Base-by-base conservation (phyloP, 1,284 basidiomycete genomes). In the Heterobasidion annosum region DNA sequence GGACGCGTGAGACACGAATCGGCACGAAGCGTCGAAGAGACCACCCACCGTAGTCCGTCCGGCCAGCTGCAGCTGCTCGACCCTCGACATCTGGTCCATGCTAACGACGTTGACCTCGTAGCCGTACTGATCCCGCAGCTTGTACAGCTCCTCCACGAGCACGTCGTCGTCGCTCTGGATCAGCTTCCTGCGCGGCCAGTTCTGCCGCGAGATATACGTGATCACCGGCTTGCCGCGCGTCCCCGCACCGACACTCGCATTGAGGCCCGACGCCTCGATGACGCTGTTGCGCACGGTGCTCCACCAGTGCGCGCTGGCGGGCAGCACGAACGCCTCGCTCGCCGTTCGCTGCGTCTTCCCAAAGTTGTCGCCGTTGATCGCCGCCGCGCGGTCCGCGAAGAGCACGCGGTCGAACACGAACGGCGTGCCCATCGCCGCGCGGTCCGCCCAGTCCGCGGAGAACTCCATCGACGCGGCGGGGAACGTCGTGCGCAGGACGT, bases 61-160 rank as follows among this genome's bases (percentile, higher is more conserved):
- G 8, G 91, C 83, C 1, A 95, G 70, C 56, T 72, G 69, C 53
- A 95, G 76, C 65, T 95, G 92, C 62, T 94, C 89, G 35, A 79
- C 75, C 32, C 89, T 76, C 2, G 84, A 76, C 63, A 94, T 73
- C 62, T 85, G 82, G 68, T 94, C 91, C 75, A 91, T 87, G 60
- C 78, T 79, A 1, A 93, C 89, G 48, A 94, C 74, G 64, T 93
- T 90, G 50, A 93, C 85, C 69, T 93, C 91, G 64, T 87, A 91
- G 0, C 86, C 89, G 62, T 92, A 78, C 60, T 73, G 67, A 58
- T 88, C 82, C 45, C 81, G 76, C 50, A 93, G 70, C 58, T 78
- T 78, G 60, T 83, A 72, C 40, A 89, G 67, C 62, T 82, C 84
- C 54, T 68, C 58, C 5, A 89, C 84, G 2, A 89, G 76, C 54